These are phyloP conservation scores for Hyphopichia fennica DNA, from an alignment of 1,139 yeast species.

Conservation along the genomic window DNA sequence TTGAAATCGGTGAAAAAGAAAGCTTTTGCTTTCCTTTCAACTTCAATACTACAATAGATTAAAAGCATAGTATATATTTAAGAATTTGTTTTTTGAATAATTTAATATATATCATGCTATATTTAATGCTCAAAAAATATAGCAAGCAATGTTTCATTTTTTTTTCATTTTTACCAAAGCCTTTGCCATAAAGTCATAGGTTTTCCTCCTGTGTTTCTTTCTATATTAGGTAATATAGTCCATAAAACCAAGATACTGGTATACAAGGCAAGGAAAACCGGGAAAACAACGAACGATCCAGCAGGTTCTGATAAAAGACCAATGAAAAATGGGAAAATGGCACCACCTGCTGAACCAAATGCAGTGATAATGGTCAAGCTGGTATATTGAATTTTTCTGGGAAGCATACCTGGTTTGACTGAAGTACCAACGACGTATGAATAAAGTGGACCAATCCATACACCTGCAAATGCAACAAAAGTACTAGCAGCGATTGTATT, in stretches of 20 bases:
- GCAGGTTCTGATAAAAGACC: slow-evolving; percentile 44
- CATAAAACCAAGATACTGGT: slow-evolving; percentile 31
- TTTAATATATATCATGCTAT: too few species aligned
- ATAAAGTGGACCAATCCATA: slow-evolving; percentile 48
- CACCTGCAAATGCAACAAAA: slow-evolving; percentile 39
- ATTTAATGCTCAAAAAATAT: too few species aligned
- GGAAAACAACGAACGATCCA: slow-evolving; percentile 49
- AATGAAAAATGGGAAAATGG: slow-evolving; percentile 47
- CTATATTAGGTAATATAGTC: slow-evolving; percentile 34
- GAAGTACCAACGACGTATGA: slow-evolving; percentile 47
- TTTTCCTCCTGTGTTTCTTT: background rate
- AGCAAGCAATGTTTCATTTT: too few species aligned
- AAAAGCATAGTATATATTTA: too few species aligned
- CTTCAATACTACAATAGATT: too few species aligned
- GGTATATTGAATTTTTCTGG: slow-evolving; percentile 46
- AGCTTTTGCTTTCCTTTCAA: too few species aligned
- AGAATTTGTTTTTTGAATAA: too few species aligned
- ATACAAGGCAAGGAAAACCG: slow-evolving; percentile 37
- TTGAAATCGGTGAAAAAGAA: too few species aligned
- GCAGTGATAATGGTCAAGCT: slow-evolving; percentile 50
- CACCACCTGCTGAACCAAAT: slow-evolving; percentile 54
- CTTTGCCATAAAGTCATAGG: slow-evolving; percentile 1
- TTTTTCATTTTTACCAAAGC: slow-evolving; percentile 2
- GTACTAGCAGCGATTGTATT: slow-evolving; percentile 33
- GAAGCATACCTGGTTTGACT: slow-evolving; percentile 33